Evolutionary conservation across 2,329 filamentous ascomycete genomes (phyloP).

Genomic region (Daldinia sp.): DNA sequence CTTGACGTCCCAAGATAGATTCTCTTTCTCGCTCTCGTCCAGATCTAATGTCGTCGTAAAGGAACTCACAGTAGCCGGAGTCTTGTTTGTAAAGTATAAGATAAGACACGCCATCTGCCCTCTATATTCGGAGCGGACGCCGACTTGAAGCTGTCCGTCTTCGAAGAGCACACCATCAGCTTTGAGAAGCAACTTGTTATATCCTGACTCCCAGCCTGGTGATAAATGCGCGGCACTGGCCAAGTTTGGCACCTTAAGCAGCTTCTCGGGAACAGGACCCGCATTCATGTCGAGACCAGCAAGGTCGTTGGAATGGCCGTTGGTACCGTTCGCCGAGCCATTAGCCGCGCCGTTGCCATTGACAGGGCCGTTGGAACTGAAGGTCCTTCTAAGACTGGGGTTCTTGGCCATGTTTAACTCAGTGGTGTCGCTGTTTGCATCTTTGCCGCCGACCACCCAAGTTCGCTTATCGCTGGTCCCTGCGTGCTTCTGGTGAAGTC

Average conservation of each 20-base stretch:
- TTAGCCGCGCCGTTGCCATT: constrained; percentile 62
- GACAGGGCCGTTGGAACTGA: constrained; percentile 71
- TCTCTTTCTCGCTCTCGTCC: constrained; percentile 72
- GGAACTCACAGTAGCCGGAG: constrained; percentile 83
- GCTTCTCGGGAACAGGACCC: constrained; percentile 67
- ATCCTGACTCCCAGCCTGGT: constrained; percentile 94
- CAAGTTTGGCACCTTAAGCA: constrained; percentile 79
- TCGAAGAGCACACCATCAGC: constrained; percentile 93
- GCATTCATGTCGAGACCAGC: constrained; percentile 84
- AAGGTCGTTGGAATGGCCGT: constrained; percentile 73
- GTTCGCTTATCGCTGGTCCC: constrained; percentile 95
- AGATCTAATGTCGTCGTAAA: constrained; percentile 96
- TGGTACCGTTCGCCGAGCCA: constrained; percentile 61
- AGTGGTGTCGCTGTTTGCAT: constrained; percentile 84
- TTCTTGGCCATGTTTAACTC: constrained; percentile 86
- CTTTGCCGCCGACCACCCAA: constrained; percentile 97
- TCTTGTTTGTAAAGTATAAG: constrained; percentile 96
- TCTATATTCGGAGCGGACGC: constrained; percentile 92
- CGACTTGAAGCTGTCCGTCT: constrained; percentile 92
- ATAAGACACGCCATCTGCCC: constrained; percentile 96
- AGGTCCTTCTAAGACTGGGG: constrained; percentile 85
- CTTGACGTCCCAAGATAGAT: constrained; percentile 87
- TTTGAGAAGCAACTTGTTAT: constrained; percentile 81
- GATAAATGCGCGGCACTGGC: constrained; percentile 93
- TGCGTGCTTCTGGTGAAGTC: constrained; percentile 93